Percentiles rank a stretch among this genome's conserved stretches.
These are phyloP conservation scores for Mrakia gelida DNA, from an alignment of 768 basidiomycete genomes.

Conservation along the genomic window DNA sequence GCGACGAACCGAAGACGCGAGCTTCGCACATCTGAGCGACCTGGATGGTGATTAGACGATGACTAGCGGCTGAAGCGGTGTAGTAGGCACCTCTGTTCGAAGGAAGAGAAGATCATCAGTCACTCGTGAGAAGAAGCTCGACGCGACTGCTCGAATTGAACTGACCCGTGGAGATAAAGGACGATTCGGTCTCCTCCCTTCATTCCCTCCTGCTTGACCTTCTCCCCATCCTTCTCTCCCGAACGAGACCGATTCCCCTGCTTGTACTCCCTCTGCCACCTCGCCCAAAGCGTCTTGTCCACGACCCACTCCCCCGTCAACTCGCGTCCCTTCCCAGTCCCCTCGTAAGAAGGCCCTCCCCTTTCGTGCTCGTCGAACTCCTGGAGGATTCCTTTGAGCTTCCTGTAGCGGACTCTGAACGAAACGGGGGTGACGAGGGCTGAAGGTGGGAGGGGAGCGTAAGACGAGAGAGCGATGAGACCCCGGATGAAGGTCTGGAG, in stretches of 20 bases:
- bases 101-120: background rate
- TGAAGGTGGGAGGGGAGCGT: constrained; percentile 82
- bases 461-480: constrained; percentile 71
- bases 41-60: constrained; percentile 83
- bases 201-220: constrained; percentile 40
- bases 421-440: constrained; percentile 92
- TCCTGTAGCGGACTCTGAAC: constrained; percentile 69
- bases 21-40: constrained; percentile 82
- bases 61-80: constrained; percentile 81
- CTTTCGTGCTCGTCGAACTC: constrained; percentile 68
- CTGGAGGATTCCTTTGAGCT: constrained; percentile 72
- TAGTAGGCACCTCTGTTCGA: constrained; percentile 74
- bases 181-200: constrained; percentile 60
- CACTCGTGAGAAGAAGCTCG: background rate
- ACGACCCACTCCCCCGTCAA: constrained; percentile 95
- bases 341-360: constrained; percentile 47
- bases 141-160: constrained; percentile 16
- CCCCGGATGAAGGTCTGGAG: constrained; percentile 53
- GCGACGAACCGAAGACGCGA: constrained; percentile 60
- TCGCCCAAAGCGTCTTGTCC: constrained; percentile 83
- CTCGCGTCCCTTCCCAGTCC: constrained; percentile 51
- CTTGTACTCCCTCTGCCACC: constrained; percentile 76
- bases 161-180: constrained; percentile 88
- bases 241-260: constrained; percentile 33
- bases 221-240: background rate